Evolutionary conservation across 352 stramenopile genomes (phyloP).

Genomic region (Globisporangium yorkense): DNA sequence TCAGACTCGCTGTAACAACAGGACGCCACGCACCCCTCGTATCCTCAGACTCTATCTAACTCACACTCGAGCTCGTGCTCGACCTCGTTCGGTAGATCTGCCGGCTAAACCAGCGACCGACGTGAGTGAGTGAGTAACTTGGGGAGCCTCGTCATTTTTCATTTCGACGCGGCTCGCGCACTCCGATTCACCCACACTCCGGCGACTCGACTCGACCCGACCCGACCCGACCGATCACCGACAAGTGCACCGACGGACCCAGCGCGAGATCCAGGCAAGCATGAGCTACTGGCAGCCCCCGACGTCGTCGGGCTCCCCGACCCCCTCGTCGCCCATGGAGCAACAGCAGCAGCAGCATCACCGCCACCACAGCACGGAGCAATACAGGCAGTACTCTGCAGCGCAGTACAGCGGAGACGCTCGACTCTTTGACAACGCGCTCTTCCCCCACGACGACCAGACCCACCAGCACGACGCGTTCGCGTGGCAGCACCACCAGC

Average conservation of each 20-base stretch:
- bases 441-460: slow-evolving; percentile 1
- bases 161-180: slow-evolving; percentile 7
- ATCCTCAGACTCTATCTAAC: no score
- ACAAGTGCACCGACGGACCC: neutral
- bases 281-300: slow-evolving; percentile 10
- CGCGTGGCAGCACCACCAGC: slow-evolving; percentile 1
- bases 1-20: neutral
- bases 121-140: slow-evolving; percentile 3
- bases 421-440: neutral
- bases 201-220: no score
- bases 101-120: no score
- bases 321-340: neutral
- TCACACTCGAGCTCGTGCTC: neutral
- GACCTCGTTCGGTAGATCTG: neutral
- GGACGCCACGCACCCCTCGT: no score
- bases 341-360: neutral
- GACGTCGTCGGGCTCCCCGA: neutral
- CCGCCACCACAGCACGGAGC: neutral
- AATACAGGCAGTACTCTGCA: neutral
- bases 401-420: neutral
- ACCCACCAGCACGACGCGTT: slow-evolving; percentile 2
- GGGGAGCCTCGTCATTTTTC: slow-evolving; percentile 5
- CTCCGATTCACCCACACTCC: neutral
- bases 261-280: neutral
- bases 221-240: neutral